Conservation (phyloP, 257 asterid species). For the Eustoma russellianum region DNA sequence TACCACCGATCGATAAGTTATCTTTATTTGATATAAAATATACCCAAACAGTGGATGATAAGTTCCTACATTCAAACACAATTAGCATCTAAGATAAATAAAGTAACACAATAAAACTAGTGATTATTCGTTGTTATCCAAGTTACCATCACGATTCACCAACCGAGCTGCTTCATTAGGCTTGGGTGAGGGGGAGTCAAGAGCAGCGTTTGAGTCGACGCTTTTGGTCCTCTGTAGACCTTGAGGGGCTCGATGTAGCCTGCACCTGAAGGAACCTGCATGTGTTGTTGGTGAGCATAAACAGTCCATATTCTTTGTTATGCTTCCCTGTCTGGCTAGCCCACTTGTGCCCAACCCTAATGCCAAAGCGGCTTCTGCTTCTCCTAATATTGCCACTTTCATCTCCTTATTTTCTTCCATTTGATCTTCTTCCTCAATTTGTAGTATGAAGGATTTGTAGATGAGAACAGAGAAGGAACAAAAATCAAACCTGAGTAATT, state of each 20-base stretch:
- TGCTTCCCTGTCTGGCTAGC: constrained; percentile 61
- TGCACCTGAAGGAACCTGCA: constrained; percentile 69
- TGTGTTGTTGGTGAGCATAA: constrained; percentile 78
- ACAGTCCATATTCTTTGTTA: constrained; percentile 37
- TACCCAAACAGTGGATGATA: no score
- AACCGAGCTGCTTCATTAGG: constrained; percentile 5
- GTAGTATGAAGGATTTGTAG: no score
- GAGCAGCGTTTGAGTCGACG: constrained; percentile 24
- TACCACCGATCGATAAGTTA: no score
- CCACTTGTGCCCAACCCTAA: constrained; percentile 20
- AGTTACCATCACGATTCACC: constrained; percentile 9
- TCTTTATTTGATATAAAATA: no score
- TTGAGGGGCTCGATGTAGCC: constrained; percentile 50
- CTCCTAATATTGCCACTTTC: constrained; percentile 41
- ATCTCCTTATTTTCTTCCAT: constrained; percentile 22
- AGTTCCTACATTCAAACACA: no score
- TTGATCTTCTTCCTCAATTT: constrained; percentile 21
- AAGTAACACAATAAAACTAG: no score
- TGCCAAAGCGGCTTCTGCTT: constrained; percentile 9
- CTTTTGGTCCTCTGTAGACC: constrained; percentile 56
- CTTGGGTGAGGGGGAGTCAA: constrained; percentile 19
- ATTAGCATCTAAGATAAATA: no score
- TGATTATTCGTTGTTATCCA: neutral
- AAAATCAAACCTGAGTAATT: no score
- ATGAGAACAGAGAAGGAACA: no score